Evolutionary conservation across 106 monocot genomes (phyloP), one percentile per base, ranked within the genome.

Genomic region (Hemerocallis citrina): DNA sequence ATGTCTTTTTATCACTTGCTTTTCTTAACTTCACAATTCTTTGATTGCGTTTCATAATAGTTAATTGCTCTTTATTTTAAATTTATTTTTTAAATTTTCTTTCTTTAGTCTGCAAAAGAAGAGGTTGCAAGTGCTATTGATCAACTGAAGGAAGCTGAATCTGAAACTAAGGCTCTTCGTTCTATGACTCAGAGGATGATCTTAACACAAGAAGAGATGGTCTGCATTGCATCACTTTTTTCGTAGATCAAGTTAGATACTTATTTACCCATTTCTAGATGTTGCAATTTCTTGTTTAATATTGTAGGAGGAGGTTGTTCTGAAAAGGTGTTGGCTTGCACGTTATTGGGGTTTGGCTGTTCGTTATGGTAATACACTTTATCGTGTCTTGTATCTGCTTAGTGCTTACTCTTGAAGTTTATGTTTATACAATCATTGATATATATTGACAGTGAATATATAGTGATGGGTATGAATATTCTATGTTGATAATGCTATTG

Each of bases 311-410:
- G 89, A 89, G 75, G 81, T 89, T 67, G 81, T 81, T 64, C 78
- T 89, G 25, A 89, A 85, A 69, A 81, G 89, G 57, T 89, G 89
- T 74, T 89, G 85, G 85, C 89, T 89, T 68, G 81, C 89, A 61
- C 81, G 89, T 3, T 85, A 85, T 43, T 89, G 89, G 89, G 81
- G 77, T 36, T 68, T 89, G 57, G 89, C 89, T 73, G 69, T 81
- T 73, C 75, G 24, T 34, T 64, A 75, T 76, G 89, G 89, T 89
- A 89, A 81, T 39, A 32, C 27, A 12, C 16, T 16, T 25, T 30
- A 43, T 16, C 13, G 32, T 27, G 6, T 12, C 44, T 7, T 22
- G 16, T 62, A 8, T 19, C 17, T 44, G 17, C 61, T 29, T 30
- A 62, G n/a, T n/a, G n/a, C n/a, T n/a, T n/a, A n/a, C n/a, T n/a